Conservation (phyloP, 2,329 filamentous ascomycete species). For the Diaporthe velutina region DNA sequence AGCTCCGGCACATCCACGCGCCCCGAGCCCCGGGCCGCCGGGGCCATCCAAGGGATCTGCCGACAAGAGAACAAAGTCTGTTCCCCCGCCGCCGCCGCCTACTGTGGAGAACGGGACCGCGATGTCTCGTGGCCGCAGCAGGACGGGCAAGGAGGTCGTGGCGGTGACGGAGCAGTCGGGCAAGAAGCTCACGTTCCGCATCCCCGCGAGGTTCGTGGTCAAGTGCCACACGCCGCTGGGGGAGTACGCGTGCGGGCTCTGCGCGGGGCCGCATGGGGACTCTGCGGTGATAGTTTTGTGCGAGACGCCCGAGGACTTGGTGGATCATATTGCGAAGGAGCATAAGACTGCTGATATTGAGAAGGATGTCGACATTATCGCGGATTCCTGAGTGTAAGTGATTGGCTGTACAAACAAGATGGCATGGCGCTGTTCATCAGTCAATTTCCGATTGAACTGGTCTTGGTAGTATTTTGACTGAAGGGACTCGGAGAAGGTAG, state of each 20-base stretch:
- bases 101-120: conserved; percentile 39
- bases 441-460: too few relatives aligned
- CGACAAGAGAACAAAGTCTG: conserved; percentile 22
- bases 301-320: conserved; percentile 23
- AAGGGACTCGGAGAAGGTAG: too few relatives aligned
- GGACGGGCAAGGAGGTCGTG: conserved; percentile 37
- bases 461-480: too few relatives aligned
- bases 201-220: conserved; percentile 46
- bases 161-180: conserved; percentile 46
- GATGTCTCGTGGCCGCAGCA: conserved; percentile 32
- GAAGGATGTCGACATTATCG: conserved; percentile 23
- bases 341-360: conserved; percentile 28
- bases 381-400: background rate
- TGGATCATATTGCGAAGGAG: conserved; percentile 31
- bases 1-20: conserved; percentile 1
- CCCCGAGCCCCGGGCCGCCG: conserved; percentile 42
- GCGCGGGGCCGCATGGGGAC: conserved; percentile 8
- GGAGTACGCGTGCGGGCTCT: conserved; percentile 28
- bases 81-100: background rate
- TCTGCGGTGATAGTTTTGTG: conserved; percentile 20
- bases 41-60: conserved; percentile 41
- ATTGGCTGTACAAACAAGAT: background rate
- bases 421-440: too few relatives aligned
- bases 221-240: conserved; percentile 49
- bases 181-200: conserved; percentile 49